These are phyloP conservation scores for Malus sieversii DNA, from an alignment of 306 rosid species.

Conservation along the genomic window DNA sequence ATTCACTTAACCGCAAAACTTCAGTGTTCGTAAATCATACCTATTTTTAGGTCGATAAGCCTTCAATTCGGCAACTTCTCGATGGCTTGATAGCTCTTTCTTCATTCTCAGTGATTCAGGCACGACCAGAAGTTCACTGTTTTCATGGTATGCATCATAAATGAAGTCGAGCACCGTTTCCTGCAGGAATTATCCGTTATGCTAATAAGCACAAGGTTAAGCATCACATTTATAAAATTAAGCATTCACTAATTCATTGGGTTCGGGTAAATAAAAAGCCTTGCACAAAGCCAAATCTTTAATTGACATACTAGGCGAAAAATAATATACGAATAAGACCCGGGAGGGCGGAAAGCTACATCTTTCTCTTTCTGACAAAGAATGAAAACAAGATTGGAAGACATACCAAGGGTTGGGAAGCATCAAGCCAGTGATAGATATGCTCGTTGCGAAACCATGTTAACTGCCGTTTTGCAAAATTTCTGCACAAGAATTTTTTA, in stretches of 20 bases:
- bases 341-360: background rate
- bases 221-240: background rate
- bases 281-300: background rate
- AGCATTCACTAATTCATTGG: background rate
- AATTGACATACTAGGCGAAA: background rate
- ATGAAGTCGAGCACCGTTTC: constrained; percentile 64
- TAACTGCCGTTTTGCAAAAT: constrained; percentile 82
- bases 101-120: constrained; percentile 56
- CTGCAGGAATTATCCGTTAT: constrained; percentile 33
- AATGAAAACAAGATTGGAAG: background rate
- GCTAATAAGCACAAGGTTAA: constrained; percentile 11
- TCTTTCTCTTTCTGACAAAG: background rate
- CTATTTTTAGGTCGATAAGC: constrained; percentile 61
- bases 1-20: background rate
- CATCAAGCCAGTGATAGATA: constrained; percentile 92
- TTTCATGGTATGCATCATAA: constrained; percentile 42
- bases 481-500: constrained; percentile 43
- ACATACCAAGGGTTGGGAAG: constrained; percentile 79
- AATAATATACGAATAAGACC: background rate
- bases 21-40: constrained; percentile 19
- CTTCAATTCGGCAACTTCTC: constrained; percentile 49
- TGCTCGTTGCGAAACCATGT: constrained; percentile 88
- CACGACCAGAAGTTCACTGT: constrained; percentile 42
- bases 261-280: background rate
- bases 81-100: constrained; percentile 40